phyloP scores from a whole-genome alignment of 2,329 filamentous ascomycete species.

The Coniella vitis region DNA sequence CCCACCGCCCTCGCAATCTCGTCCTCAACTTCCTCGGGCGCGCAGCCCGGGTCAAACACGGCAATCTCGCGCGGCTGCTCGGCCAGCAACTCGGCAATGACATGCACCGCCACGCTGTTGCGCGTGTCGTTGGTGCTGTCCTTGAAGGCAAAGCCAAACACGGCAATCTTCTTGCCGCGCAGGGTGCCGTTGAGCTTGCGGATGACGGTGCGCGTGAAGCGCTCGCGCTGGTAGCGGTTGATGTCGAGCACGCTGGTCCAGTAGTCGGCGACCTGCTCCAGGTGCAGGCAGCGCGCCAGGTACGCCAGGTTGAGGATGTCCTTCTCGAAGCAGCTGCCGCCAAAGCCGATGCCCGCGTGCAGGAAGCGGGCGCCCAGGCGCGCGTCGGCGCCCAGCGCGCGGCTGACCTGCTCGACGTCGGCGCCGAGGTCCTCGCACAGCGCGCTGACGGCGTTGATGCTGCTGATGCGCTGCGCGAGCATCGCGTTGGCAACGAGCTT shows the following conservation, averaged over 20 bases:
- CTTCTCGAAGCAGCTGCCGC: constrained; percentile 59
- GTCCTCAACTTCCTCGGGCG: constrained; percentile 26
- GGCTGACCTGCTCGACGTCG: constrained; percentile 49
- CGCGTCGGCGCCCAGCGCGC: constrained; percentile 47
- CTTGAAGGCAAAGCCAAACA: constrained; percentile 58
- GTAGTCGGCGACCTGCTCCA: constrained; percentile 53
- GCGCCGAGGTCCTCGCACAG: constrained; percentile 55
- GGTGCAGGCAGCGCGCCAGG: constrained; percentile 47
- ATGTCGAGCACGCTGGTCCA: constrained; percentile 52
- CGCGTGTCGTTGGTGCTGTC: constrained; percentile 53
- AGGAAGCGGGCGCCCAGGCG: constrained; percentile 52
- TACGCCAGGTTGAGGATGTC: constrained; percentile 54
- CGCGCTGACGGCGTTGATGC: constrained; percentile 55
- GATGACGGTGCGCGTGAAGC: constrained; percentile 48
- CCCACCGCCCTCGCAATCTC: constrained; percentile 22
- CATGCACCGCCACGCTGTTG: constrained; percentile 46
- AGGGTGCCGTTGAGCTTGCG: constrained; percentile 47
- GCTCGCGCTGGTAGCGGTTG: constrained; percentile 51
- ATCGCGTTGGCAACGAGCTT: constrained; percentile 59
- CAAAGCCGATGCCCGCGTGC: constrained; percentile 54
- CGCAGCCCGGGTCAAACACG: constrained; percentile 44
- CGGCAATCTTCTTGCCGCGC: constrained; percentile 46
- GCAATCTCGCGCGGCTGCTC: constrained; percentile 42
- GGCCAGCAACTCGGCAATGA: constrained; percentile 43
- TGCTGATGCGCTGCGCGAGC: constrained; percentile 57